A percentile compares a stretch with the other conserved stretches of the same genome.
phyloP scores from a whole-genome alignment of 768 basidiomycete genomes.

The Boletus speciosus region DNA sequence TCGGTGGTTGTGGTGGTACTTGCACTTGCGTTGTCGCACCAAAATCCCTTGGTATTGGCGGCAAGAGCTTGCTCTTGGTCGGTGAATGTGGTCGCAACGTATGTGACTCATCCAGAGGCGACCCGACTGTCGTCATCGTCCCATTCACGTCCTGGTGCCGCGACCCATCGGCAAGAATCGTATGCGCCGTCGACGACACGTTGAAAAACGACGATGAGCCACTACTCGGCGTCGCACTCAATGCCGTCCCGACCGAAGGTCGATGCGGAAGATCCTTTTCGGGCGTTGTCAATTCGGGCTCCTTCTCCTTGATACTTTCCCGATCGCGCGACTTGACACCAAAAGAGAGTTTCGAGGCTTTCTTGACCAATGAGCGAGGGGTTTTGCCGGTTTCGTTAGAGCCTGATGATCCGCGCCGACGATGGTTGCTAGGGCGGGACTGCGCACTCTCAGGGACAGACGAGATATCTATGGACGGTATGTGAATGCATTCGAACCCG shows the following conservation, averaged over 20 bases:
- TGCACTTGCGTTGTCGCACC: slow-evolving; percentile 27
- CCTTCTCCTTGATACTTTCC: slow-evolving; percentile 43
- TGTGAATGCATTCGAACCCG: slow-evolving; percentile 95
- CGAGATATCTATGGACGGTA: slow-evolving; percentile 88
- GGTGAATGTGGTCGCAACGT: slow-evolving; percentile 47
- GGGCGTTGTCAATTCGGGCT: slow-evolving; percentile 34
- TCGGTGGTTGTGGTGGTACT: slow-evolving; percentile 18
- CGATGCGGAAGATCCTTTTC: slow-evolving; percentile 48
- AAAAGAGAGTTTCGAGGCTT: slow-evolving; percentile 78
- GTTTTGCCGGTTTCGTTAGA: slow-evolving; percentile 51
- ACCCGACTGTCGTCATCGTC: slow-evolving; percentile 13
- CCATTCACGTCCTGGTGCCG: slow-evolving; percentile 29
- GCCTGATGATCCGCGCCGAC: slow-evolving; percentile 44
- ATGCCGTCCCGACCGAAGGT: slow-evolving; percentile 43
- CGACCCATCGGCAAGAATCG: slow-evolving; percentile 34
- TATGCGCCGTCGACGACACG: slow-evolving; percentile 55
- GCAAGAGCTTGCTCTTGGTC: slow-evolving; percentile 62
- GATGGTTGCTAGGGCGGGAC: slow-evolving; percentile 33
- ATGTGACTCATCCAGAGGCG: slow-evolving; percentile 28
- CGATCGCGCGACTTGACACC: slow-evolving; percentile 54
- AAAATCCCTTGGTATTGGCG: slow-evolving; percentile 78
- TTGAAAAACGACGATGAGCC: slow-evolving; percentile 87
- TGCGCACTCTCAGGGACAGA: slow-evolving; percentile 53
- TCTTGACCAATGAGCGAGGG: slow-evolving; percentile 60
- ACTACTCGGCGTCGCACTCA: slow-evolving; percentile 67